Conservation (phyloP, 495 filamentous ascomycete genomes). For the Halenospora varia region DNA sequence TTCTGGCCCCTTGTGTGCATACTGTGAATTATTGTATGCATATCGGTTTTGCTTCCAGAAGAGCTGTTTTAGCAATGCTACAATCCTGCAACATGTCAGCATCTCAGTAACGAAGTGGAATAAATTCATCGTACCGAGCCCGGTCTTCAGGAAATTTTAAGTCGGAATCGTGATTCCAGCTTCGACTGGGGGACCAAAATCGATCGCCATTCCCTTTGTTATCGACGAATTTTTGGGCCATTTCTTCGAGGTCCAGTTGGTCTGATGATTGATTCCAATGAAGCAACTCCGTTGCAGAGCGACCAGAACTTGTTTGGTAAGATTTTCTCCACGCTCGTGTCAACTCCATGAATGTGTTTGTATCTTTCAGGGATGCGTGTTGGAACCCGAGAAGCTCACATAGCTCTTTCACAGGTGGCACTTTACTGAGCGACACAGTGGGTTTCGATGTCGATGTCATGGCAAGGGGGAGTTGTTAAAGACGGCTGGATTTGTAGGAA, state of each 20-base stretch:
- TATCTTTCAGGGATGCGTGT: slow-evolving; percentile 14
- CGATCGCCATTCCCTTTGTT: slow-evolving; percentile 5
- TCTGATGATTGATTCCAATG: slow-evolving; percentile 6
- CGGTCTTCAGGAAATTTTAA: slow-evolving; percentile 8
- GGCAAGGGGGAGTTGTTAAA: neutral
- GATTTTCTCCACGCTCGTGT: slow-evolving; percentile 13
- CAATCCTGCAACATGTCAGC: slow-evolving; percentile 2
- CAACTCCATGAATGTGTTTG: slow-evolving; percentile 5
- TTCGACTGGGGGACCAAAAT: slow-evolving; percentile 9
- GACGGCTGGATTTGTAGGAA: neutral
- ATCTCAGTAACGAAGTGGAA: neutral
- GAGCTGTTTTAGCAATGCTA: slow-evolving; percentile 8
- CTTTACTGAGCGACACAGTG: slow-evolving; percentile 10
- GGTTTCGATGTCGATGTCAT: slow-evolving; percentile 3
- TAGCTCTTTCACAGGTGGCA: slow-evolving; percentile 9
- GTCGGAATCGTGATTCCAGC: slow-evolving; percentile 7
- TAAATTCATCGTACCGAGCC: neutral
- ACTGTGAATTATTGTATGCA: slow-evolving; percentile 4
- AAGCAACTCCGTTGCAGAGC: neutral
- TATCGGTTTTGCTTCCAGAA: slow-evolving; percentile 19
- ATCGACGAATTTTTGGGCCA: slow-evolving; percentile 9
- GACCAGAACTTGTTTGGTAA: slow-evolving; percentile 4
- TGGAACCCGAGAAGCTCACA: slow-evolving; percentile 12
- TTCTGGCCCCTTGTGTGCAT: neutral
- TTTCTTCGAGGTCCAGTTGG: slow-evolving; percentile 4